Evolutionary conservation across 331 rosid species (phyloP).

Genomic region (Phaseolus coccineus): DNA sequence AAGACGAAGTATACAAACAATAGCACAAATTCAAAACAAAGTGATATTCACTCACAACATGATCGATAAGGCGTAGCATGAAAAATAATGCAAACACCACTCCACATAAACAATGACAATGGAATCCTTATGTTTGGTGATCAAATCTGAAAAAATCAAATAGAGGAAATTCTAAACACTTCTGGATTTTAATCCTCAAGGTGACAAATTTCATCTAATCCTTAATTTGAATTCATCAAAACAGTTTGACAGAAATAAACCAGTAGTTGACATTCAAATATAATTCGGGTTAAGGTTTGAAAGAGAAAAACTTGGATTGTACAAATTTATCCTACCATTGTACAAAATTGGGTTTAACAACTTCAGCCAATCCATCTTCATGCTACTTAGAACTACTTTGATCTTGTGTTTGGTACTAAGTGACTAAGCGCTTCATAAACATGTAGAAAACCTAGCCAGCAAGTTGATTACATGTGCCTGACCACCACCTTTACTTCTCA

Average conservation of each 20-base stretch:
- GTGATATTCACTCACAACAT: no score
- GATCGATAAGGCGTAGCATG: no score
- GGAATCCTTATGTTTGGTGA: no score
- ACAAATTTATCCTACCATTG: constrained; percentile 1
- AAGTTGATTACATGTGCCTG: constrained; percentile 7
- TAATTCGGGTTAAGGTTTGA: constrained; percentile 12
- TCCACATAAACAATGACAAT: no score
- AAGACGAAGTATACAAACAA: no score
- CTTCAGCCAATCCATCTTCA: constrained; percentile 2
- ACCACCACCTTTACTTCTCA: constrained; percentile 15
- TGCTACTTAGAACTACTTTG: constrained; percentile 7
- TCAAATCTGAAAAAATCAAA: no score
- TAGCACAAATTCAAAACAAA: no score
- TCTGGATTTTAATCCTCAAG: neutral
- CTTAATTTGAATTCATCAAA: constrained; percentile 5
- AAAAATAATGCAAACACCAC: no score
- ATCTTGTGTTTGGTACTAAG: neutral
- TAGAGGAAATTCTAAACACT: no score
- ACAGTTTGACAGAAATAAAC: constrained; percentile 12
- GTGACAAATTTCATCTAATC: neutral
- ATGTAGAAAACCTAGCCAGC: neutral
- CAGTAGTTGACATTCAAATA: constrained; percentile 5
- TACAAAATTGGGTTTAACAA: neutral
- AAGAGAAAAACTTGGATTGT: neutral
- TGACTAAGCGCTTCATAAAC: neutral